These are phyloP conservation scores for Entrophospora sp. DNA, from an alignment of 192 early-diverging fungal species.

Conservation along the genomic window DNA sequence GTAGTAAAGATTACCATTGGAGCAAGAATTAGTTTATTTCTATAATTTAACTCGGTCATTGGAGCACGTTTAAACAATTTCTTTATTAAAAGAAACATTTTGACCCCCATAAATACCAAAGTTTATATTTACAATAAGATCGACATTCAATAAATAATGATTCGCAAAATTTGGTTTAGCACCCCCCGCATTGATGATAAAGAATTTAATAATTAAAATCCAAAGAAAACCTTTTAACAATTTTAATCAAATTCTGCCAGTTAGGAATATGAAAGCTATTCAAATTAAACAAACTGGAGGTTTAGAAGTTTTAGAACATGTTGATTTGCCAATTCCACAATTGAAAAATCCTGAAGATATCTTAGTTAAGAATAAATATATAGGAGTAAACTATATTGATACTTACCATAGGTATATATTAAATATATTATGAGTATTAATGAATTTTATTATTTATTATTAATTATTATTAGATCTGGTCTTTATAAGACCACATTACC, in stretches of 20 bases:
- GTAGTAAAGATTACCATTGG: slow-evolving; percentile 69
- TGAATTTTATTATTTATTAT: not conserved
- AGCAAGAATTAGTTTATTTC: slow-evolving; percentile 70
- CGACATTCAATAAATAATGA: too few relatives aligned
- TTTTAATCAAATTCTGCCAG: too few relatives aligned
- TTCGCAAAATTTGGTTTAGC: too few relatives aligned
- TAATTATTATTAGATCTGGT: slow-evolving; percentile 40
- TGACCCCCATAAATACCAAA: too few relatives aligned
- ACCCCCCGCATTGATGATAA: too few relatives aligned
- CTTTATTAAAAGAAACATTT: too few relatives aligned
- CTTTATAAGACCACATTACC: slow-evolving; percentile 60
- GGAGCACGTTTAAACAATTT: too few relatives aligned
- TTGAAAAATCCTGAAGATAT: slow-evolving; percentile 41
- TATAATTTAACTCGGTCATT: too few relatives aligned
- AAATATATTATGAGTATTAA: not conserved
- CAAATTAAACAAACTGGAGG: slow-evolving; percentile 47
- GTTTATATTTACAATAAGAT: too few relatives aligned
- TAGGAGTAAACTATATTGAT: slow-evolving; percentile 88
- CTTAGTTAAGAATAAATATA: slow-evolving; percentile 65
- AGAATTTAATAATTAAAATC: too few relatives aligned
- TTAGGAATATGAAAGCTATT: slow-evolving; percentile 37
- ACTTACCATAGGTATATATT: slow-evolving; percentile 60
- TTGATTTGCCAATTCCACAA: slow-evolving; percentile 38
- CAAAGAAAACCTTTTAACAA: too few relatives aligned
- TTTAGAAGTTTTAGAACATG: slow-evolving; percentile 46